phyloP scores from a whole-genome alignment of 2,329 filamentous ascomycete species.

The Alternaria sp. region DNA sequence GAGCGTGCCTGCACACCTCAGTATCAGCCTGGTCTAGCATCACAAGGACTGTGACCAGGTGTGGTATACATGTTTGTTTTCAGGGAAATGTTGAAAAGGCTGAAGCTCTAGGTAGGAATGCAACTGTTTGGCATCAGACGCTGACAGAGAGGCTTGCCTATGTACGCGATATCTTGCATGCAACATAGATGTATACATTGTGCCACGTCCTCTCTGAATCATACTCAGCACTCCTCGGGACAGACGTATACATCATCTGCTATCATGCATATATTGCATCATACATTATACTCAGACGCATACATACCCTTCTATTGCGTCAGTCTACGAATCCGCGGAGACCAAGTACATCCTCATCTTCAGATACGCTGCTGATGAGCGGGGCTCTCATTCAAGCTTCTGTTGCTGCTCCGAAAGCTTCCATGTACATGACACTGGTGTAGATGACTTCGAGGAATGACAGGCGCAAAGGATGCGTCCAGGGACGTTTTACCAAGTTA shows the following conservation, averaged over 20 bases:
- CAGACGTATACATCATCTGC: neutral
- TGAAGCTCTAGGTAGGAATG: neutral
- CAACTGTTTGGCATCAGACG: neutral
- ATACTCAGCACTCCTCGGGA: neutral
- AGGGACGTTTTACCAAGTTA: neutral
- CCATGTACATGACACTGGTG: neutral
- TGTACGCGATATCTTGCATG: neutral
- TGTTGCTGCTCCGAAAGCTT: neutral
- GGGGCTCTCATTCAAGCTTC: neutral
- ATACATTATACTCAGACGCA: neutral
- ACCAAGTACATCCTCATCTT: neutral
- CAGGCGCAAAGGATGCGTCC: neutral
- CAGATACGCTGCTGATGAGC: neutral
- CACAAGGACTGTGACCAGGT: neutral
- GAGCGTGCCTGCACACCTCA: neutral
- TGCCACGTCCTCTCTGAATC: neutral
- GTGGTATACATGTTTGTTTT: neutral
- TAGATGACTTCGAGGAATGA: neutral
- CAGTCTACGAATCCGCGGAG: neutral
- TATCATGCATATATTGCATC: neutral
- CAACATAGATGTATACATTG: neutral
- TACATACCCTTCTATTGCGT: neutral
- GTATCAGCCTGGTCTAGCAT: neutral
- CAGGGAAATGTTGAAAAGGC: too few species aligned
- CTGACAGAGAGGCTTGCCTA: neutral